Evolutionary conservation across 176 grass and related monocot species (phyloP).

Genomic region (Carex littledalei): DNA sequence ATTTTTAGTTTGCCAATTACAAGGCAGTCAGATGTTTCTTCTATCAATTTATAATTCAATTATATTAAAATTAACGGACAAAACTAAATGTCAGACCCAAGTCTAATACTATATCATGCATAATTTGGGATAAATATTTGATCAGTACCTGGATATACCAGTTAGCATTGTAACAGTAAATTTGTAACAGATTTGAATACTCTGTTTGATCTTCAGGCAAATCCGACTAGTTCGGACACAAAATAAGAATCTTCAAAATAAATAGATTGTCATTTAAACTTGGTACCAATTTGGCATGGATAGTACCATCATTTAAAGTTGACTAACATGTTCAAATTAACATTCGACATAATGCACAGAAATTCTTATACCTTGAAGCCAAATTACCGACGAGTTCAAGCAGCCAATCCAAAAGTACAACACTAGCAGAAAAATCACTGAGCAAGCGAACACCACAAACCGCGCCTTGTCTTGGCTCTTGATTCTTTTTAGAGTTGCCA

Average conservation of each 20-base stretch:
- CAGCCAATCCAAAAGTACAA: conserved; percentile 12
- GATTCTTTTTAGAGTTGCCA: background rate
- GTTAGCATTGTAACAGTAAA: background rate
- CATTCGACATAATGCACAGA: background rate
- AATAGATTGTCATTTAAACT: background rate
- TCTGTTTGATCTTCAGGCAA: background rate
- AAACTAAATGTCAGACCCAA: background rate
- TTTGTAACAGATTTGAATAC: background rate
- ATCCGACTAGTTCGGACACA: background rate
- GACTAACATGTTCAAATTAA: background rate
- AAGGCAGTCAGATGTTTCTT: background rate
- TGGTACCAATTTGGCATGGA: background rate
- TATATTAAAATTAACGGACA: background rate
- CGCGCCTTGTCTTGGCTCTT: background rate
- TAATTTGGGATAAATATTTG: background rate
- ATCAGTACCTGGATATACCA: background rate
- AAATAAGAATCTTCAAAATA: background rate
- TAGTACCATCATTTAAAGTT: background rate
- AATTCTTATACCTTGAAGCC: conserved; percentile 6
- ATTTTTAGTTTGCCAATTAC: background rate
- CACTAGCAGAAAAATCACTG: background rate
- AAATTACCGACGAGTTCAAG: background rate
- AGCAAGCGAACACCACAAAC: background rate
- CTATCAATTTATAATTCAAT: background rate
- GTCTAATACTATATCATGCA: background rate